Conservation (phyloP, 768 basidiomycete species). For the Leccinum variicolor region DNA sequence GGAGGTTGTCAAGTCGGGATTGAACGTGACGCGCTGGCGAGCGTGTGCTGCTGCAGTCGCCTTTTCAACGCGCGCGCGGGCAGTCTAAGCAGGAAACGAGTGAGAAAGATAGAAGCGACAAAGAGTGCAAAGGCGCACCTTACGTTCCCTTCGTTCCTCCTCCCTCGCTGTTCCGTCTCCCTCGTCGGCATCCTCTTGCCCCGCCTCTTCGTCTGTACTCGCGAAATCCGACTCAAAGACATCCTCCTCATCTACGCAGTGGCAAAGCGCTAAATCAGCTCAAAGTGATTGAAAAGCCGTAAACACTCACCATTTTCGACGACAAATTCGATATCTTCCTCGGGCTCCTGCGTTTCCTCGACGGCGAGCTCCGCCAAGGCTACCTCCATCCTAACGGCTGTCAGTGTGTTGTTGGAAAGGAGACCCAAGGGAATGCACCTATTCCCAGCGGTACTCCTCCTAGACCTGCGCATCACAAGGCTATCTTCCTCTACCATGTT, state of each 20-base stretch:
- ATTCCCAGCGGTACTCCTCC: constrained; percentile 76
- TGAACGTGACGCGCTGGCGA: constrained; percentile 64
- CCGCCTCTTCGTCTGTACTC: constrained; percentile 71
- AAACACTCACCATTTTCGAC: constrained; percentile 53
- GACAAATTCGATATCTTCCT: constrained; percentile 73
- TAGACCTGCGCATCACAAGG: constrained; percentile 56
- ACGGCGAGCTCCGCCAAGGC: too few species aligned
- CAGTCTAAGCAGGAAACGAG: constrained; percentile 38
- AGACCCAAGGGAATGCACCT: constrained; percentile 39
- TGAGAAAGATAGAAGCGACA: neutral
- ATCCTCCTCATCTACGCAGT: constrained; percentile 68
- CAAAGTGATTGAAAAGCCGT: neutral
- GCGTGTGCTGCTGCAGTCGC: constrained; percentile 65
- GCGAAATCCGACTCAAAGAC: constrained; percentile 82
- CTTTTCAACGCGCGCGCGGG: constrained; percentile 55
- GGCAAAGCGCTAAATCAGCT: neutral
- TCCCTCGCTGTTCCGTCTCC: constrained; percentile 57
- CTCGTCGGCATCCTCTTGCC: constrained; percentile 48
- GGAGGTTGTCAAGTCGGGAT: constrained; percentile 44
- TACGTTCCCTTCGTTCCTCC: constrained; percentile 51
- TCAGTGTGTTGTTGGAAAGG: constrained; percentile 1
- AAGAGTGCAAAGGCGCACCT: constrained; percentile 6
- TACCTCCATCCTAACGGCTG: constrained; percentile 57
- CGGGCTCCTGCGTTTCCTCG: constrained; percentile 41
- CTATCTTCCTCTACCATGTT: constrained; percentile 16